A percentile compares a stretch with the other conserved stretches of the same genome.
Evolutionary conservation across 1,284 basidiomycete genomes (phyloP).

Genomic region (Pseudozyma sp.): DNA sequence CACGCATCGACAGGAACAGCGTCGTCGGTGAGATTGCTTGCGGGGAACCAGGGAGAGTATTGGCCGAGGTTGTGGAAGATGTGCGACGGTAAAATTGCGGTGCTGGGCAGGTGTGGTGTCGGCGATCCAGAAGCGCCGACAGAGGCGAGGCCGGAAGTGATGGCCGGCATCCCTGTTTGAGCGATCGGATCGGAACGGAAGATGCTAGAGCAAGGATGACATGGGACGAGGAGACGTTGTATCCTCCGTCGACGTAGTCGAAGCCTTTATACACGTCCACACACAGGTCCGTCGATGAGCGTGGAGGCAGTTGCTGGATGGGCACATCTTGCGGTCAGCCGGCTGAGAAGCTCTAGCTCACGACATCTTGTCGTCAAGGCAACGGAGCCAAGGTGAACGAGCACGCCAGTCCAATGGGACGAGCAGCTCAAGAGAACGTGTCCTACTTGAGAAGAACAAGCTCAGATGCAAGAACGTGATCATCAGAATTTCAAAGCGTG

Average conservation of each 20-base stretch:
- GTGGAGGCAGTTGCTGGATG: no score
- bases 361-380: no score
- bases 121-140: neutral
- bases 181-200: neutral
- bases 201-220: no score
- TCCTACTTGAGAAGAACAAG: neutral
- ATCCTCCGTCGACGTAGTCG: no score
- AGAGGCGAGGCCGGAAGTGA: conserved; percentile 5
- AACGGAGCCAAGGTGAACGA: neutral
- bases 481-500: neutral
- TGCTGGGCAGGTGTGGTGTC: conserved; percentile 13
- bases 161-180: conserved; percentile 20
- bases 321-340: neutral
- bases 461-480: neutral
- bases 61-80: conserved; percentile 50
- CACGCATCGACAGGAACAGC: conserved; percentile 4
- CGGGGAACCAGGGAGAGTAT: conserved; percentile 49
- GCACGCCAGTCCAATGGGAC: neutral
- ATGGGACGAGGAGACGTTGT: no score
- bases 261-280: neutral
- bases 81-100: conserved; percentile 21
- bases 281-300: no score
- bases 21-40: neutral
- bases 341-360: neutral
- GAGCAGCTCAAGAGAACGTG: neutral